Evolutionary conservation across 441 rosid genomes (phyloP), one percentile per base, ranked within the genome.

Genomic region (Brassica balearica): DNA sequence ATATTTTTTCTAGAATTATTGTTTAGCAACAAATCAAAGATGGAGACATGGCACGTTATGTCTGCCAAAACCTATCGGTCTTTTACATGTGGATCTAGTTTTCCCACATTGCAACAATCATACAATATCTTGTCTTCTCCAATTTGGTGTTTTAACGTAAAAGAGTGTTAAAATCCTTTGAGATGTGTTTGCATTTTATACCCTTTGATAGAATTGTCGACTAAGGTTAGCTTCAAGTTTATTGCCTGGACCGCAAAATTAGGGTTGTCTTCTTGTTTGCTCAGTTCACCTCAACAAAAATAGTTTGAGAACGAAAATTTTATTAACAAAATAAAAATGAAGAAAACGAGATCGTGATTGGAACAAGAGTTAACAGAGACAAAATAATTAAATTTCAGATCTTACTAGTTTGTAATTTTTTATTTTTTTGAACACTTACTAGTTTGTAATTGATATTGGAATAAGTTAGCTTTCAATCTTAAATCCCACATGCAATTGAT

Each of bases 81-180:
- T 8, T 69, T 34, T 72, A 56, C 84, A 81, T 70, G 86, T 86
- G 86, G 84, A 63, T 67, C 74, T 67, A 67, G 77, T 25, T 72
- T 71, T 61, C 70, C 77, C 74, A 76, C 71, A 61, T 68, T 55
- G 27, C 32, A 34, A 59, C 66, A 75, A 76, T 59, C 43, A 76
- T 72, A 17, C 65, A 72, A 71, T 43, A 75, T 80, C 80, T 71
- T 72, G 71, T 66, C 77, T 67, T 80, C 53, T 67, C 61, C 80
- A 58, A n/a, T 14, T 75, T 23, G 12, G 55, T 9, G 71, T 46
- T 22, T 17, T 11, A 17, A 71, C 27, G 53, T 61, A 67, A 14
- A 60, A 59, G 1, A 9, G 20, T 58, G 56, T n/a, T n/a, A n/a
- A 14, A 70, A 38, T 55, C 9, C 55, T 38, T 38, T 66, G 55